These are phyloP conservation scores for Conringia planisiliqua DNA, from an alignment of 345 rosid genomes.

Conservation along the genomic window DNA sequence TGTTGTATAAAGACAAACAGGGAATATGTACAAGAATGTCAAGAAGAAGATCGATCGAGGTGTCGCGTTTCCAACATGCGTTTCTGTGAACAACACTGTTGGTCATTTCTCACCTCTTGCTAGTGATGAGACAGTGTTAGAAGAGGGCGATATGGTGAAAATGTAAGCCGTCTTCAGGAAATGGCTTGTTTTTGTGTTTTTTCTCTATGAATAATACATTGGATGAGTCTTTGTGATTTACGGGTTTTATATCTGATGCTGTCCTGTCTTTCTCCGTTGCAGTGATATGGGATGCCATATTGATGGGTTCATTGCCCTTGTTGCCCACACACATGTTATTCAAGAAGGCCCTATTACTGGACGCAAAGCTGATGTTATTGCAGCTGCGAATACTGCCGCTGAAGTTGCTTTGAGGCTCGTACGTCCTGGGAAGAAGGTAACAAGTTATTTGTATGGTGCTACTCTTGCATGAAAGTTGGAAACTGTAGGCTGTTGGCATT, in stretches of 20 bases:
- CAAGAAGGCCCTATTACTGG: conserved; percentile 70
- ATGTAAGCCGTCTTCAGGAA: conserved; percentile 46
- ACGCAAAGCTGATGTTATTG: conserved; percentile 84
- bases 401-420: conserved; percentile 99
- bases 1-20: conserved; percentile 59
- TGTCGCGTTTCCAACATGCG: conserved; percentile 90
- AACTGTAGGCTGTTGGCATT: not conserved
- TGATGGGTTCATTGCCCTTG: conserved; percentile 96
- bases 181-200: not conserved
- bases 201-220: not conserved
- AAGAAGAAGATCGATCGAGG: conserved; percentile 95
- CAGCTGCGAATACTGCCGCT: conserved; percentile 92
- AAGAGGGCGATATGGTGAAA: conserved; percentile 85
- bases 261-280: conserved; percentile 11
- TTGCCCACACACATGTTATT: conserved; percentile 82
- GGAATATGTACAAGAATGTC: conserved; percentile 84
- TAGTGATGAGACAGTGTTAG: conserved; percentile 66
- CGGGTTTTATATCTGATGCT: not conserved
- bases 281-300: conserved; percentile 98
- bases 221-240: not conserved
- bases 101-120: conserved; percentile 94
- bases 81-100: conserved; percentile 84
- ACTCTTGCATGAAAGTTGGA: not conserved
- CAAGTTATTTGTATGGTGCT: not conserved
- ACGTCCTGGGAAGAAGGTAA: conserved; percentile 93